Evolutionary conservation across 495 filamentous ascomycete genomes (phyloP), one percentile per base, ranked within the genome.

Genomic region (Halenospora varia): DNA sequence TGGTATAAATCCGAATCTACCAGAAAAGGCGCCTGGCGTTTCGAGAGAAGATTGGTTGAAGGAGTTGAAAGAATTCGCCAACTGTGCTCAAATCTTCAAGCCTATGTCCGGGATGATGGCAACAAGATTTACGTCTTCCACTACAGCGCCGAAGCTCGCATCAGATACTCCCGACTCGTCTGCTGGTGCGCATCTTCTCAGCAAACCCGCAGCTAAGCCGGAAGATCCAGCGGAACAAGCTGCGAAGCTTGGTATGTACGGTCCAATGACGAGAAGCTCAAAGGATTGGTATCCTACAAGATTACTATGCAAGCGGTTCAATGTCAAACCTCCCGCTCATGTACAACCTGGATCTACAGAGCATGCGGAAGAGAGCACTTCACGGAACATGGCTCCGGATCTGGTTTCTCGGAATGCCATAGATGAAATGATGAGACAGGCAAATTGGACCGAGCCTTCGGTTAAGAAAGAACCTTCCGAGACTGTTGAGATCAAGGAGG

Each of bases 221-320:
- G 78, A 86, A 55, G 87, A 94, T 59, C 90, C 93, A 0, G 89
- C 90, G 2, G 88, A 90, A 57, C 84, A 89, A 61, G 94, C 94
- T 3, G 94, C 94, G n/a, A 87, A 81, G 58, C 68, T 96, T 62
- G 91, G 91, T 23, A 96, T 97, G 91, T 97, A 89, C 70, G 94
- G 94, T 0, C 79, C 84, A 1, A 79, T 97, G 83, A 98, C 94
- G 2, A 75, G 94, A 46, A 82, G 77, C 6, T 74, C 76, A 1
- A 58, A 80, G n/a, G 79, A 84, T 4, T 97, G 96, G 65, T 88
- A 85, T 66, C 94, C 95, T 11, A 84, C 88, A 9, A 77, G 91
- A 50, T 70, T 98, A 42, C 70, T 98, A 25, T 97, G 94, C 73
- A 98, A 98, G 71, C 78, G 94, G 18, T 96, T 97, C 64, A 89